Evolutionary conservation across 768 basidiomycete species (phyloP).

Genomic region (Xerocomellus dryophilus): DNA sequence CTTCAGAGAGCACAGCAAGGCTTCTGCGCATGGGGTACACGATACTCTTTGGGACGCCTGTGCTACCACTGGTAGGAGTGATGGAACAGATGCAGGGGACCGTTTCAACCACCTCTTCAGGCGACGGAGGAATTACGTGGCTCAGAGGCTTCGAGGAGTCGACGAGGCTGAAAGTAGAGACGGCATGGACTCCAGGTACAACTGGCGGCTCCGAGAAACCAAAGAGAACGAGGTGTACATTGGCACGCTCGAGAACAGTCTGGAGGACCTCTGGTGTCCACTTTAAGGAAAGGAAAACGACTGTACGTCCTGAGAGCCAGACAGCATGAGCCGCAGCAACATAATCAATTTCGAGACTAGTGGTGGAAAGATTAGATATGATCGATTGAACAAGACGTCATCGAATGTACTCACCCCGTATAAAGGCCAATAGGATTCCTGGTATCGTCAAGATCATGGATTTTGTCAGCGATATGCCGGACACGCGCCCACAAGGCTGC

Average conservation of each 20-base stretch:
- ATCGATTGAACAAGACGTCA: background rate
- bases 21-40: slow-evolving; percentile 17
- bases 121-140: slow-evolving; percentile 11
- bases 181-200: slow-evolving; percentile 3
- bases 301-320: slow-evolving; percentile 30
- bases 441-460: slow-evolving; percentile 23
- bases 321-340: slow-evolving; percentile 29
- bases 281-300: slow-evolving; percentile 24
- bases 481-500: slow-evolving; percentile 30
- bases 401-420: slow-evolving; percentile 15
- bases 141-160: slow-evolving; percentile 7
- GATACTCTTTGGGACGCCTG: slow-evolving; percentile 18
- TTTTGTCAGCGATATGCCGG: slow-evolving; percentile 23
- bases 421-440: slow-evolving; percentile 27
- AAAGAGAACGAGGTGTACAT: slow-evolving; percentile 23
- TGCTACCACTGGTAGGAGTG: slow-evolving; percentile 26
- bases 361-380: background rate
- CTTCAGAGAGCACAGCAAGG: slow-evolving; percentile 12
- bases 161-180: slow-evolving; percentile 23
- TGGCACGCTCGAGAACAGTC: slow-evolving; percentile 20
- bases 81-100: slow-evolving; percentile 12
- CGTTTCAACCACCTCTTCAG: slow-evolving; percentile 15
- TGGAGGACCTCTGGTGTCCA: slow-evolving; percentile 27
- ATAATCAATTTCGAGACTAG: slow-evolving; percentile 21
- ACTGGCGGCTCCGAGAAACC: slow-evolving; percentile 14